These are phyloP conservation scores for Mucor piriformis DNA, from an alignment of 371 early-diverging fungal genomes.

Conservation along the genomic window DNA sequence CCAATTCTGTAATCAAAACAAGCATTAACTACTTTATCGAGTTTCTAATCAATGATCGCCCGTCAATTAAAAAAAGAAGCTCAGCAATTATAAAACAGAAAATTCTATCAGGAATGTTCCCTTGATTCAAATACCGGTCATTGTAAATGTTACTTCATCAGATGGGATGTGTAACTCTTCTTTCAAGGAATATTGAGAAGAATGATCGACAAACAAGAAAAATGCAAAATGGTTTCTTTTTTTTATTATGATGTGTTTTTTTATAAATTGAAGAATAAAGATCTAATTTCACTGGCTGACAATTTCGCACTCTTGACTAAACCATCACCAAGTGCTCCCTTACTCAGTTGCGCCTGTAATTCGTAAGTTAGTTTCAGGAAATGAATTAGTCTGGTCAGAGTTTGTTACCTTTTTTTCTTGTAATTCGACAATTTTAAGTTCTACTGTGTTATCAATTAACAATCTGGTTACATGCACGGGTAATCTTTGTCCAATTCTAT, in stretches of 20 bases:
- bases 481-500: constrained; percentile 80
- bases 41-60: not conserved
- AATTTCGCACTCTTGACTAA: constrained; percentile 41
- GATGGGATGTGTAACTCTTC: not conserved
- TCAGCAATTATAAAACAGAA: not conserved
- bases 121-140: not conserved
- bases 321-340: constrained; percentile 52
- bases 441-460: constrained; percentile 61
- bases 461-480: constrained; percentile 64
- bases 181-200: constrained; percentile 5
- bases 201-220: not conserved
- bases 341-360: constrained; percentile 38
- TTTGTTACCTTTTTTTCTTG: constrained; percentile 53
- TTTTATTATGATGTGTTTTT: too few species aligned
- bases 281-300: constrained; percentile 42
- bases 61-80: not conserved
- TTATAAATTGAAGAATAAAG: constrained; percentile 45
- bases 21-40: constrained; percentile 15
- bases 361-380: not conserved
- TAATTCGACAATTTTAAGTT: constrained; percentile 61
- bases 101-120: constrained; percentile 20
- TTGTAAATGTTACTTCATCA: too few species aligned
- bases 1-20: constrained; percentile 11
- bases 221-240: not conserved
- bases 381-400: not conserved